Percentiles rank a stretch among this genome's conserved stretches.
Evolutionary conservation across 1,139 yeast species (phyloP).

Genomic region (Blastobotrys illinoisensis): DNA sequence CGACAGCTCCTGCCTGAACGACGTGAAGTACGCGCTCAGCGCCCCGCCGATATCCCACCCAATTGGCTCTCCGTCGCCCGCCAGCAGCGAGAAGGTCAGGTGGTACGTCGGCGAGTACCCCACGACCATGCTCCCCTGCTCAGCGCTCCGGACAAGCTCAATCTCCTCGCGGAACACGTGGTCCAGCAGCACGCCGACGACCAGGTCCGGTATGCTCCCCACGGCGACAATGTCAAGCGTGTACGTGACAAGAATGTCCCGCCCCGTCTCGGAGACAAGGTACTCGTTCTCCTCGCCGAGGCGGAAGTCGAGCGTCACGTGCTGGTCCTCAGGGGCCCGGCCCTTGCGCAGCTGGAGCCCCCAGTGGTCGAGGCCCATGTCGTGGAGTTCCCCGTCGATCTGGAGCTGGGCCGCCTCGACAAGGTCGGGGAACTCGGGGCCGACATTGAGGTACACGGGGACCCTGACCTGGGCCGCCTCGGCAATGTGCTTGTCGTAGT

Average conservation of each 20-base stretch:
- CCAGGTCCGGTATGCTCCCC: conserved; percentile 57
- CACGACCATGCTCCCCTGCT: conserved; percentile 24
- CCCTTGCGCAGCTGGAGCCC: conserved; percentile 27
- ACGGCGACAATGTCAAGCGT: conserved; percentile 44
- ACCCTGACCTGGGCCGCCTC: conserved; percentile 41
- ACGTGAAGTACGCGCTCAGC: conserved; percentile 40
- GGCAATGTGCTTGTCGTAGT: conserved; percentile 36
- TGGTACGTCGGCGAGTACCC: conserved; percentile 63
- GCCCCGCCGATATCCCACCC: conserved; percentile 54
- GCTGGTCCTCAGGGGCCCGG: conserved; percentile 19
- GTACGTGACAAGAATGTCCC: conserved; percentile 45
- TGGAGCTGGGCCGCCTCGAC: conserved; percentile 42
- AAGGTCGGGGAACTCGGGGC: conserved; percentile 38
- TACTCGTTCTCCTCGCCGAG: conserved; percentile 32
- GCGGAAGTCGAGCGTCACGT: conserved; percentile 22
- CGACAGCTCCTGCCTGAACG: conserved; percentile 37
- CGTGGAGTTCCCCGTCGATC: conserved; percentile 29
- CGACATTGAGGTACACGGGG: conserved; percentile 49
- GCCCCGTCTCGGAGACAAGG: conserved; percentile 32
- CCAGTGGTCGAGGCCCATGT: conserved; percentile 26
- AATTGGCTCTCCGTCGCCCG: conserved; percentile 50
- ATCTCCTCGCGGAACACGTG: conserved; percentile 50
- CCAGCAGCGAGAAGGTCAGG: conserved; percentile 57
- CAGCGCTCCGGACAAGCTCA: conserved; percentile 23
- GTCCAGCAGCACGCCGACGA: conserved; percentile 53